phyloP scores from a whole-genome alignment of 495 filamentous ascomycete species.

The Tuber brumale region DNA sequence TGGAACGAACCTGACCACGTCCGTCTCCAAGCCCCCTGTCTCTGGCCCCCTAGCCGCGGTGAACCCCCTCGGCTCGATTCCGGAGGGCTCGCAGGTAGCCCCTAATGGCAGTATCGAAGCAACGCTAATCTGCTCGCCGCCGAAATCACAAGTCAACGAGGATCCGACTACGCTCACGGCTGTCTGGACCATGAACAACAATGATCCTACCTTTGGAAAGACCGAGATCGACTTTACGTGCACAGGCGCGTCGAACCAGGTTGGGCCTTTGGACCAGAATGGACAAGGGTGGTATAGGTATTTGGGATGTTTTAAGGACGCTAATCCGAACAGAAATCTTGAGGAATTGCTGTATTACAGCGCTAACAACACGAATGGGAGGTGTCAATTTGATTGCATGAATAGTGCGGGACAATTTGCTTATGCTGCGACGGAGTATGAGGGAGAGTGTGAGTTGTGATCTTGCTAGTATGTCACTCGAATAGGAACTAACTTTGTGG shows the following conservation, averaged over 20 bases:
- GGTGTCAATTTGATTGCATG: constrained; percentile 39
- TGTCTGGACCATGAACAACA: constrained; percentile 44
- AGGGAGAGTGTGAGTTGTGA: constrained; percentile 38
- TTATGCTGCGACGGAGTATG: constrained; percentile 43
- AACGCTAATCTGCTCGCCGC: constrained; percentile 43
- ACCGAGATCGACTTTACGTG: constrained; percentile 41
- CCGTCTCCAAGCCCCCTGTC: constrained; percentile 47
- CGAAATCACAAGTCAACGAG: constrained; percentile 46
- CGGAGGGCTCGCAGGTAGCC: constrained; percentile 43
- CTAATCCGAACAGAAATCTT: constrained; percentile 38
- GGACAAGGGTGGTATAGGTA: constrained; percentile 39
- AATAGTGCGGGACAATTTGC: constrained; percentile 18
- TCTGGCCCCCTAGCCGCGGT: constrained; percentile 44
- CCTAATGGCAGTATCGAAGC: constrained; percentile 41
- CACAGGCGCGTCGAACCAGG: constrained; percentile 38
- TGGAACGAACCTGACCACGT: constrained; percentile 42
- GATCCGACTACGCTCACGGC: constrained; percentile 31
- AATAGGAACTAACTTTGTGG: background rate
- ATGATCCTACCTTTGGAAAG: constrained; percentile 42
- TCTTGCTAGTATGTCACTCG: constrained; percentile 11
- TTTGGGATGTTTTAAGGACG: constrained; percentile 43
- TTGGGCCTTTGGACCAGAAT: constrained; percentile 30
- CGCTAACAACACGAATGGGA: constrained; percentile 37
- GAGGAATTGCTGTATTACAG: constrained; percentile 37
- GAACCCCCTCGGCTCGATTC: constrained; percentile 43